phyloP scores from a whole-genome alignment of 345 rosid genomes.

The Xanthoceras sorbifolium region DNA sequence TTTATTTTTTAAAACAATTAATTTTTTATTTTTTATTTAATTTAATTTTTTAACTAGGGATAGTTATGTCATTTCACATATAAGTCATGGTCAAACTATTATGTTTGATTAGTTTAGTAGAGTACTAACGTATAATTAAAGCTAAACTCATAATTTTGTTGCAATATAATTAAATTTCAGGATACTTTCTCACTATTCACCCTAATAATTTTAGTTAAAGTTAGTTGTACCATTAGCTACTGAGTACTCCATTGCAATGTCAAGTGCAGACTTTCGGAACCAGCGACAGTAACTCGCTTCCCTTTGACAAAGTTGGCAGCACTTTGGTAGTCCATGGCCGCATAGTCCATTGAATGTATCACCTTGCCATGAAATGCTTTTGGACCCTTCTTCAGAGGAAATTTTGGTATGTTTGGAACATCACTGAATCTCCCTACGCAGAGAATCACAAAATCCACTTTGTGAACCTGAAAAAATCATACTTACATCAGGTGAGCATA shows the following conservation, averaged over 20 bases:
- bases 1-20: too few relatives aligned
- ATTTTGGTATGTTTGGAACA: slow-evolving; percentile 43
- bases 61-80: too few relatives aligned
- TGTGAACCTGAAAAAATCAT: slow-evolving; percentile 23
- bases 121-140: too few relatives aligned
- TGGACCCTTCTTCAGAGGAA: slow-evolving; percentile 37
- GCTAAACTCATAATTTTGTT: too few relatives aligned
- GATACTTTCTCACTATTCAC: too few relatives aligned
- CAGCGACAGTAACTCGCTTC: slow-evolving; percentile 36
- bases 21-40: too few relatives aligned
- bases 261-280: slow-evolving; percentile 42
- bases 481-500: too few relatives aligned
- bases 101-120: too few relatives aligned
- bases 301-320: slow-evolving; percentile 25
- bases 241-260: slow-evolving; percentile 45
- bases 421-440: slow-evolving; percentile 41
- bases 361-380: slow-evolving; percentile 47
- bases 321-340: slow-evolving; percentile 16
- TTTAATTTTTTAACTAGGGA: too few relatives aligned
- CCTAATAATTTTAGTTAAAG: too few relatives aligned
- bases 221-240: slow-evolving; percentile 36
- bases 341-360: slow-evolving; percentile 49
- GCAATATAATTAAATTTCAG: too few relatives aligned
- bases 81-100: too few relatives aligned
- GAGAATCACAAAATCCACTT: slow-evolving; percentile 40